phyloP scores from a whole-genome alignment of 495 filamentous ascomycete genomes.

The Penicillium goetzii region DNA sequence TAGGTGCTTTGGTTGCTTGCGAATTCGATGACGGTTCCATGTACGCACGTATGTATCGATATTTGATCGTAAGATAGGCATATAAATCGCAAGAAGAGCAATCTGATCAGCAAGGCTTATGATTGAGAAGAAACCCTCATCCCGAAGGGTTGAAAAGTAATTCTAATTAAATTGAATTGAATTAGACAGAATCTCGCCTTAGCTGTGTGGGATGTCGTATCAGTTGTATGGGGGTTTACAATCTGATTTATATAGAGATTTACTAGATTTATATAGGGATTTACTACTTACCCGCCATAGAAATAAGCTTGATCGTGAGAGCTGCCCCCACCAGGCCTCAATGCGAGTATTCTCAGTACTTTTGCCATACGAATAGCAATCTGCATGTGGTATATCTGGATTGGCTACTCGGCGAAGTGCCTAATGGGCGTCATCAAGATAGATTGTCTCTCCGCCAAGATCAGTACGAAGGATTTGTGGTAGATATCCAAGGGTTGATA shows the following conservation, averaged over 20 bases:
- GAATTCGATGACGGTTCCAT: background rate
- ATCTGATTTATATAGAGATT: no score
- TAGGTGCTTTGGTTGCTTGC: background rate
- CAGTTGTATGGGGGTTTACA: no score
- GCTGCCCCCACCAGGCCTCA: background rate
- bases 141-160: background rate
- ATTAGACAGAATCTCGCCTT: background rate
- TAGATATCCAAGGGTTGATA: background rate
- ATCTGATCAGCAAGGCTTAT: background rate
- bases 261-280: no score
- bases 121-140: background rate
- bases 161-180: background rate
- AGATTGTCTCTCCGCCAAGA: background rate
- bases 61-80: background rate
- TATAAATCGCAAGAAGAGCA: background rate
- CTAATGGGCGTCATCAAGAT: conserved; percentile 1
- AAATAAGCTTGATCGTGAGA: background rate
- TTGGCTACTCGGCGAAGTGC: background rate
- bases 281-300: background rate
- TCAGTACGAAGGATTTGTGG: background rate
- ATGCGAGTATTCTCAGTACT: conserved; percentile 3
- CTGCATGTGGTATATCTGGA: background rate
- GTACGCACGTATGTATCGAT: background rate
- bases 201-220: no score
- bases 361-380: background rate